Conservation (phyloP, 2,329 filamentous ascomycete species). For the Paecilomyces dactylethromorphus region DNA sequence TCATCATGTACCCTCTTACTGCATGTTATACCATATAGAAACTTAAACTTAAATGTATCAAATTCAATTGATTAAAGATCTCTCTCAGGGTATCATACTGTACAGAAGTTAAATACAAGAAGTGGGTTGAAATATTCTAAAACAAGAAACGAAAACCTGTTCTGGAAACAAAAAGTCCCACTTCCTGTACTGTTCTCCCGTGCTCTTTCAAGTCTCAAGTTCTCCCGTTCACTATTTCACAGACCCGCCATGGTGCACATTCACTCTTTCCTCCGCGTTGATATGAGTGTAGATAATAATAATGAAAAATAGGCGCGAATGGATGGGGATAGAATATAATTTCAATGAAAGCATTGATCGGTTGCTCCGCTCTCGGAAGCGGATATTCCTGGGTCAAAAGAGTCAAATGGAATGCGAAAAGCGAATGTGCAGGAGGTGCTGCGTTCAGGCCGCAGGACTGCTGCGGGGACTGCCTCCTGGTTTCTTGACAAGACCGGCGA, state of each 20-base stretch:
- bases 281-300: background rate
- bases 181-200: background rate
- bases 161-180: background rate
- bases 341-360: background rate
- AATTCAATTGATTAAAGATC: background rate
- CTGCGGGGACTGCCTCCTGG: constrained; percentile 31
- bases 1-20: background rate
- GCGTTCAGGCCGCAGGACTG: constrained; percentile 22
- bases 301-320: constrained; percentile 1
- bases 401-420: background rate
- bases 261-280: background rate
- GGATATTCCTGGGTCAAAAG: background rate
- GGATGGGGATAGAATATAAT: background rate
- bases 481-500: constrained; percentile 53
- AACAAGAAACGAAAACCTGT: background rate
- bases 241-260: background rate
- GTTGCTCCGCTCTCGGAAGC: constrained; percentile 10
- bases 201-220: background rate
- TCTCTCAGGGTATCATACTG: background rate
- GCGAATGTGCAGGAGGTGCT: background rate
- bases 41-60: background rate
- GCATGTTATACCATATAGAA: background rate
- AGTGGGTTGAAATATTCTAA: background rate
- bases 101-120: background rate
- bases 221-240: background rate